Evolutionary conservation across 208 protist genomes (phyloP).

Genomic region (Endotrypanum monterogeii): DNA sequence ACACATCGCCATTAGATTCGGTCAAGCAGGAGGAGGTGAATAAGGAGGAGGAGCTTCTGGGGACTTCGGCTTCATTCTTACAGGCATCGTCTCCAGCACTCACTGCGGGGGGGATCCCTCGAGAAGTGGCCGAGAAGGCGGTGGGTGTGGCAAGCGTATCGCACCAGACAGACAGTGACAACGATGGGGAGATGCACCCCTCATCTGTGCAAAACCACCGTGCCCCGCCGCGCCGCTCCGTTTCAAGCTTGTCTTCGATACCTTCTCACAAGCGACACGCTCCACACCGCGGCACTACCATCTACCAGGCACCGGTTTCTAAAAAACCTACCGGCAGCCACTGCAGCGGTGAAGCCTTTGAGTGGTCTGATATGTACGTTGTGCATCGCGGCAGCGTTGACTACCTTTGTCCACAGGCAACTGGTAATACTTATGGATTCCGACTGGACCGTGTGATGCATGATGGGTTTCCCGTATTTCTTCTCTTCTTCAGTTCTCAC

Average conservation of each 20-base stretch:
- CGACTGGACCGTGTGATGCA: slow-evolving; percentile 67
- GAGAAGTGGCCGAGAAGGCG: background rate
- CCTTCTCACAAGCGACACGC: slow-evolving; percentile 36
- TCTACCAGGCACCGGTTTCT: slow-evolving; percentile 36
- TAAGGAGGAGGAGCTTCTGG: background rate
- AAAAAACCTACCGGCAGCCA: slow-evolving; percentile 28
- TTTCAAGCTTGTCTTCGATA: background rate
- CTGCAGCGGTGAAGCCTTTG: slow-evolving; percentile 63
- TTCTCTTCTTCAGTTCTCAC: slow-evolving; percentile 55
- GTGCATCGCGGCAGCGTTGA: slow-evolving; percentile 66
- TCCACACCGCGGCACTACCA: slow-evolving; percentile 42
- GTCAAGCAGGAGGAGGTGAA: background rate
- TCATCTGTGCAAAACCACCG: background rate
- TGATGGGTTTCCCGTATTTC: slow-evolving; percentile 65
- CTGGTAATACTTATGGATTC: slow-evolving; percentile 66
- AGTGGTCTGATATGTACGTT: slow-evolving; percentile 64
- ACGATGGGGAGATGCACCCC: slow-evolving; percentile 4
- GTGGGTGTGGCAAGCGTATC: slow-evolving; percentile 4
- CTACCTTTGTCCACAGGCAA: slow-evolving; percentile 51
- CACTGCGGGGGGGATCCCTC: background rate
- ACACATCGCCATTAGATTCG: background rate
- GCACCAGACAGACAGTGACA: background rate
- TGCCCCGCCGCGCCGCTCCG: background rate
- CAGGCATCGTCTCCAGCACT: background rate
- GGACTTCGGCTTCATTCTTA: background rate